Percentiles rank a stretch among this genome's conserved stretches.
phyloP scores from a whole-genome alignment of 148 eudicot genomes.

The Vaccinium vitisidaea region DNA sequence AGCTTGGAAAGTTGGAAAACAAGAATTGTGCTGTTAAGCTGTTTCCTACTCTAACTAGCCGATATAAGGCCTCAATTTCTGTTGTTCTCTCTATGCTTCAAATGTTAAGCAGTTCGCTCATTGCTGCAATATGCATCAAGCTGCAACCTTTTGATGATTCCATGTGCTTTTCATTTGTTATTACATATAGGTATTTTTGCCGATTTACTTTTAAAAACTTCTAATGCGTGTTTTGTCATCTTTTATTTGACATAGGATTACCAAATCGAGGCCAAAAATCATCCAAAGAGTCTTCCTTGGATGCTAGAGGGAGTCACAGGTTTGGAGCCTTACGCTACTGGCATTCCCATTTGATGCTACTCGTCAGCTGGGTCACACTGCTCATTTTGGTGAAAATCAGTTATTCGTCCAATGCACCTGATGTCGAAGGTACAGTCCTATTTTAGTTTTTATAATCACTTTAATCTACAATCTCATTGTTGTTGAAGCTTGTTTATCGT shows the following conservation, averaged over 20 bases:
- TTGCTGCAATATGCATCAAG: not conserved
- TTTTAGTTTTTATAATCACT: not conserved
- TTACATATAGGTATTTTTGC: not conserved
- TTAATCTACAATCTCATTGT: not conserved
- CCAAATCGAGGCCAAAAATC: constrained; percentile 15
- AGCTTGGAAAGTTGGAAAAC: constrained; percentile 8
- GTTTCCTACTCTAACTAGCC: not conserved
- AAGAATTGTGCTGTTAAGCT: not conserved
- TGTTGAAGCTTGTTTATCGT: not conserved
- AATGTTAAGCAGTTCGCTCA: not conserved
- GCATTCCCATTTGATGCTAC: constrained; percentile 30
- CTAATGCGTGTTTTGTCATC: not conserved
- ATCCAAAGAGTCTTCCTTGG: constrained; percentile 23
- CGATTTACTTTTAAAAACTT: not conserved
- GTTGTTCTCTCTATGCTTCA: not conserved
- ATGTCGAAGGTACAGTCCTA: constrained; percentile 60
- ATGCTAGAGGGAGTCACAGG: constrained; percentile 23
- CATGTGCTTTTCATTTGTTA: not conserved
- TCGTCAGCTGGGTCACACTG: constrained; percentile 37
- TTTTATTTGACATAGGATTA: constrained; percentile 12
- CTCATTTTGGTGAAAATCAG: constrained; percentile 35
- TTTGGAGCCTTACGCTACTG: constrained; percentile 14
- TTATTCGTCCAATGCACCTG: constrained; percentile 49
- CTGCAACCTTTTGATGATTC: constrained; percentile 3
- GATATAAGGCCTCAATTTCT: not conserved